Base-by-base conservation (phyloP, 306 rosid species). In the Casuarina glauca region DNA sequence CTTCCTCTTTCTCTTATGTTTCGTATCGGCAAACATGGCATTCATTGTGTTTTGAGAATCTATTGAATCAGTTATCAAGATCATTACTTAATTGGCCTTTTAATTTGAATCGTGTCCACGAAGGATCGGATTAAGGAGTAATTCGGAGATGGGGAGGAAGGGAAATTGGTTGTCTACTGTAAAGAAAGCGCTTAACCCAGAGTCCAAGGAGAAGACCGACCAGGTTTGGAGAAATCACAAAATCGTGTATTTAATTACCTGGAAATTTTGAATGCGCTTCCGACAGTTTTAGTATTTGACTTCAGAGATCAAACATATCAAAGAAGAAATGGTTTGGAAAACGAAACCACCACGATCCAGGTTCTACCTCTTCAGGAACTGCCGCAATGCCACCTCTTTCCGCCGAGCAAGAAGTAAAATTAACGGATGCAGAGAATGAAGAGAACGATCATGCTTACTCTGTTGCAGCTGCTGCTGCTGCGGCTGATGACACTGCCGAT, bases 251-350 rank as follows among this genome's bases (percentile, higher is more conserved):
- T 13, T 26, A 11, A 43, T 54, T 48, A 46, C 20, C 54, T 35
- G 62, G 73, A 3, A 52, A 62, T 7, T 74, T 53, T 70, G 50
- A n/a, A 11, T 69, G 76, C 8, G 52, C 72, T 84, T 82, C 61
- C 77, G 67, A 74, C 81, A 46, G 50, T 69, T 70, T 68, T 69
- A 15, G 72, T 50, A 51, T 69, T 50, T 63, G 8, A 10, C 69
- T 46, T 72, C 83, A 96, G 98, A 87, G 77, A 82, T 89, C 97
- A 66, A 82, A 80, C 63, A 84, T 84, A 74, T 90, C 96, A 44
- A 96, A 93, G 85, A 91, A 93, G 96, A 91, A 96, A 93, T 96
- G 99, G 99, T 89, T 90, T 76, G 97, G 99, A 84, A 96, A 93
- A 86, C 88, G 88, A 70, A 91, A 93, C 57, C 86, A 85, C 75